Evolutionary conservation across 345 rosid species (phyloP), one percentile per base, ranked within the genome.

Genomic region (Gynandropsis gynandra): DNA sequence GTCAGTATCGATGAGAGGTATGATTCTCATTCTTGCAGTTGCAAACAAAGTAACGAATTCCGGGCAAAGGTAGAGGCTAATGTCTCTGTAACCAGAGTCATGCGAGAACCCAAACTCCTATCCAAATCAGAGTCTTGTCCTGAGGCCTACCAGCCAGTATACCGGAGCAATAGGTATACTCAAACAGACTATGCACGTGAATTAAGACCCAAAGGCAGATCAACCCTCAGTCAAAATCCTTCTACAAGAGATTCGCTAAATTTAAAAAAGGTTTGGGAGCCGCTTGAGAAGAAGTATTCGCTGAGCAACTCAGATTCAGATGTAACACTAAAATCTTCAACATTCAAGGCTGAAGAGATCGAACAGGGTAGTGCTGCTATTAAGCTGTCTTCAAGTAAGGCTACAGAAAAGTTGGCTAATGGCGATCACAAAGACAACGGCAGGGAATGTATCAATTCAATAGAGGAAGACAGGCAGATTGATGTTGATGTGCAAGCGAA

Each of bases 261-360:
- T 47, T 43, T 65, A 35, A 83, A 76, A 73, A 69, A 89, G 65
- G 94, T 89, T 34, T 86, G 90, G 97, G 97, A 86, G 72, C 88
- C 89, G 4, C 61, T 74, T 72, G 95, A 85, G 65, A 82, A 72
- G 62, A 85, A 73, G 61, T 74, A 80, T 42, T 61, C 84, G 12
- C 42, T 81, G 55, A 80, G 77, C 83, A 82, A 75, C 74, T 74
- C 87, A 8, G 80, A 76, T 24, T 55, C 79, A 57, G 85, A 77
- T 49, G 71, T 65, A 71, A 67, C 64, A 76, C 59, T 36, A 56
- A 61, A 47, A 76, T 70, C 47, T 47, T 69, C 43, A 65, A 62
- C 53, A 52, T 43, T 32, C 19, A 60, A 63, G 49, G 67, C 58
- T 27, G 61, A 70, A 61, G 77, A 56, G 33, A 43, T 59, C 47